phyloP scores from a whole-genome alignment of 176 grass and related monocot species.

The Oryza nivara region DNA sequence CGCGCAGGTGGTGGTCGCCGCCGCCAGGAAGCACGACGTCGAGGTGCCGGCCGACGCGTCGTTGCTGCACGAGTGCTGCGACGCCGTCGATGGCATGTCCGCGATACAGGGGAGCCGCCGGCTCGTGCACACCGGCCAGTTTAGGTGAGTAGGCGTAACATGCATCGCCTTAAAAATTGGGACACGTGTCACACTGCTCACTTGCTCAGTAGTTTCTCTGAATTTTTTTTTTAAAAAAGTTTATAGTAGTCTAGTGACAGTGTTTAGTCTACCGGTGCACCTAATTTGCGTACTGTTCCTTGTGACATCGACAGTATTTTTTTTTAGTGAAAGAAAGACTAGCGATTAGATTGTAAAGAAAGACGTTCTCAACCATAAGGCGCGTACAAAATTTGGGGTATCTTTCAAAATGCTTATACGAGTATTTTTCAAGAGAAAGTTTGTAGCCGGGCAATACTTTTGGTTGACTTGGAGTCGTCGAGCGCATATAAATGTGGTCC shows the following conservation, averaged over 20 bases:
- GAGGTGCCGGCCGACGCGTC: conserved; percentile 28
- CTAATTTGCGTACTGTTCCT: background rate
- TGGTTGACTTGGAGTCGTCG: background rate
- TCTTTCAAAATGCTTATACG: no score
- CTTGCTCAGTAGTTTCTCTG: no score
- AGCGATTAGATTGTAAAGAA: no score
- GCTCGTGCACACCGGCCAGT: conserved; percentile 58
- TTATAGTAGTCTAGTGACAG: background rate
- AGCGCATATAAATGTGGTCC: background rate
- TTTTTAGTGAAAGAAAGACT: background rate
- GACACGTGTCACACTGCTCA: no score
- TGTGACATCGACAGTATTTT: background rate
- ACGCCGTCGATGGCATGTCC: conserved; percentile 42
- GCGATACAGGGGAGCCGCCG: conserved; percentile 63
- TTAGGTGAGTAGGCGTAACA: conserved; percentile 37
- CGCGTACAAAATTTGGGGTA: no score
- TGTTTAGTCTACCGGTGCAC: background rate
- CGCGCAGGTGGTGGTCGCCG: conserved; percentile 53
- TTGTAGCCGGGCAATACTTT: background rate
- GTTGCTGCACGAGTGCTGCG: conserved; percentile 44
- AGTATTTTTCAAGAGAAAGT: background rate
- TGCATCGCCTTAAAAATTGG: no score
- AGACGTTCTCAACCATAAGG: background rate
- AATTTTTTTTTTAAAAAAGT: background rate
- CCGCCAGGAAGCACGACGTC: conserved; percentile 35